Base-by-base conservation (phyloP, 345 rosid genomes). In the Leavenworthia alabamica region DNA sequence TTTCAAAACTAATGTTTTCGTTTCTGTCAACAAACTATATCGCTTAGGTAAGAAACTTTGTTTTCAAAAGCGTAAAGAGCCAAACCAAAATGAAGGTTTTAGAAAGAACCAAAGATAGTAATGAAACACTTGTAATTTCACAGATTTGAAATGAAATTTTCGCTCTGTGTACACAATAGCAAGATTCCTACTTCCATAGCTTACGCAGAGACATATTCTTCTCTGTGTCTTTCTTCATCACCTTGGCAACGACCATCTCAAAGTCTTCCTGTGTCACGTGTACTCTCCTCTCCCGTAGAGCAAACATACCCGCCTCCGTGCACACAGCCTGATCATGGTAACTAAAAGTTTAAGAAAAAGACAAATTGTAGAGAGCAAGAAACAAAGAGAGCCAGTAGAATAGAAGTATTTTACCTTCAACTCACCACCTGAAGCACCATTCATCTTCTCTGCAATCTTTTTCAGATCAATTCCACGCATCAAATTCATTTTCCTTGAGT, bases 251-350 rank as follows among this genome's bases (percentile, higher is more conserved):
- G 0, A 97, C 97, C 97, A 93, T 93, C 85, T 93, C 99, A 19
- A 94, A 94, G 74, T 94, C 99, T 75, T 94, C 99, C 45, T 94
- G 99, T 5, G 96, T 94, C 9, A 94, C 99, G 41, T 94, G 99
- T 6, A 90, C 96, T 78, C 99, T 81, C 47, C 99, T 80, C 82
- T 94, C 99, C 58, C 99, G 83, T 19, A 94, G 71, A 1, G 99
- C 99, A 86, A 94, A 94, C 99, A 94, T 94, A 0, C 99, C 99
- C 0, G 96, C 96, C 73, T 94, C 99, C 1, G 99, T 94, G 84
- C 99, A 94, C 35, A 94, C 99, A 23, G 99, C 99, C 99, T 94
- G 80, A 45, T 48, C 46, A 1, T 14, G 16, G 13, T 35, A 14
- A 56, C 42, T 62, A 69, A 44, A 8, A 17, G 2, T 11, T 3